Evolutionary conservation across 768 basidiomycete genomes (phyloP).

Genomic region (Tephrocybe sp.): DNA sequence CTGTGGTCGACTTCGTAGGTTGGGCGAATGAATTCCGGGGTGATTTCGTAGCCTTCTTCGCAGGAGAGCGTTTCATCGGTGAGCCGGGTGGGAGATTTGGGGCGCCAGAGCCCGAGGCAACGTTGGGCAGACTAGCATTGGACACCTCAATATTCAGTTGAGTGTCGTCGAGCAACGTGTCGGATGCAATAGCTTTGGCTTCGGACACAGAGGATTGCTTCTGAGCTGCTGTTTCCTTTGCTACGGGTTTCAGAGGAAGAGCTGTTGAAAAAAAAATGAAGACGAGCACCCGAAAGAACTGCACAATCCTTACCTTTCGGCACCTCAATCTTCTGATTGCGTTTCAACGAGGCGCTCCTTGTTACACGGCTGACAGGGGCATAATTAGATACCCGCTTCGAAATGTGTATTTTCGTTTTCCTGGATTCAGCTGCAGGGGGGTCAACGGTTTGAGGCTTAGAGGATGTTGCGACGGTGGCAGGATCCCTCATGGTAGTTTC

Average conservation of each 20-base stretch:
- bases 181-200: neutral
- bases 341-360: conserved; percentile 32
- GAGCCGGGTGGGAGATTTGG: conserved; percentile 26
- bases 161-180: conserved; percentile 1
- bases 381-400: conserved; percentile 25
- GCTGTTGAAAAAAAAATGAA: neutral
- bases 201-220: conserved; percentile 1
- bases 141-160: conserved; percentile 13
- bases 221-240: neutral
- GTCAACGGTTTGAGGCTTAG: neutral
- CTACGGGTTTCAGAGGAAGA: neutral
- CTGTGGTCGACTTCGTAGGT: conserved; percentile 20
- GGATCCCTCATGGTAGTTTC: neutral
- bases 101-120: conserved; percentile 10
- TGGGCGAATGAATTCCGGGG: conserved; percentile 11
- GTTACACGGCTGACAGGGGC: conserved; percentile 30
- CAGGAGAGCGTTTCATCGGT: conserved; percentile 32
- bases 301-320: conserved; percentile 9
- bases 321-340: conserved; percentile 19
- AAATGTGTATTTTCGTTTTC: conserved; percentile 14
- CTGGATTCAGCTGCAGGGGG: conserved; percentile 4
- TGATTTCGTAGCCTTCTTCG: conserved; percentile 9
- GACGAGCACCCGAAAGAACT: neutral
- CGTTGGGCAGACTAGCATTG: conserved; percentile 15
- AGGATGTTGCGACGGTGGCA: neutral